Evolutionary conservation across 2,329 filamentous ascomycete species (phyloP).

Genomic region (Aschersonia sp.): DNA sequence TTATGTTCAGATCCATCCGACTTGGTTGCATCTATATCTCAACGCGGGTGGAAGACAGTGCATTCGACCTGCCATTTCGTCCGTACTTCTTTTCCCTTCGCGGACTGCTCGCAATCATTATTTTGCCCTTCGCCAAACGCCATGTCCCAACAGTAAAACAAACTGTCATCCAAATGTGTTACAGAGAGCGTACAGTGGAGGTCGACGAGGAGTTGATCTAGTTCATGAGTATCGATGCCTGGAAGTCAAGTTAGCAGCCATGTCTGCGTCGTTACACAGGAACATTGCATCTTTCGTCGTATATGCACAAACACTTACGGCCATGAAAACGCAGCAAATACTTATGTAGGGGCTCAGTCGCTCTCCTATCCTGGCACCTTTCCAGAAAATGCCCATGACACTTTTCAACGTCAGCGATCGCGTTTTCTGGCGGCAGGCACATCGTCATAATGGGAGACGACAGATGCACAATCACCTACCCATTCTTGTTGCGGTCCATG

Average conservation of each 20-base stretch:
- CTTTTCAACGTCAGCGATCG: slow-evolving; percentile 23
- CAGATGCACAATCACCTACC: slow-evolving; percentile 32
- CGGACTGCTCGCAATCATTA: no score
- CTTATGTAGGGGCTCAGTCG: slow-evolving; percentile 89
- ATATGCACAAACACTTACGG: slow-evolving; percentile 40
- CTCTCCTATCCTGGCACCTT: slow-evolving; percentile 84
- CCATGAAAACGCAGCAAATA: slow-evolving; percentile 87
- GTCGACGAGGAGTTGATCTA: slow-evolving; percentile 9
- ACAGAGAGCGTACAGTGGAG: not conserved
- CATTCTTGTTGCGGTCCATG: slow-evolving; percentile 85
- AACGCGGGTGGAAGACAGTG: no score
- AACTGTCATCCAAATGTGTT: not conserved
- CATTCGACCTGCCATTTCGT: no score
- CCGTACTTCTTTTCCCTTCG: no score
- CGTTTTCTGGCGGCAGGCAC: no score
- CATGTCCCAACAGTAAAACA: not conserved
- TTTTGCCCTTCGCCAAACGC: not conserved
- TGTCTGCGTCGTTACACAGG: no score
- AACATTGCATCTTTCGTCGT: not conserved
- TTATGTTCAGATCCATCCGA: no score
- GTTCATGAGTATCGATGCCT: slow-evolving; percentile 23
- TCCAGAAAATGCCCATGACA: slow-evolving; percentile 84
- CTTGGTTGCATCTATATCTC: no score
- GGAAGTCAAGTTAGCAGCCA: slow-evolving; percentile 2
- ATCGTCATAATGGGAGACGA: no score